Percentiles rank a stretch among this genome's conserved stretches.
These are phyloP conservation scores for Aspergillus tanneri DNA, from an alignment of 2,329 filamentous ascomycete genomes.

Conservation along the genomic window DNA sequence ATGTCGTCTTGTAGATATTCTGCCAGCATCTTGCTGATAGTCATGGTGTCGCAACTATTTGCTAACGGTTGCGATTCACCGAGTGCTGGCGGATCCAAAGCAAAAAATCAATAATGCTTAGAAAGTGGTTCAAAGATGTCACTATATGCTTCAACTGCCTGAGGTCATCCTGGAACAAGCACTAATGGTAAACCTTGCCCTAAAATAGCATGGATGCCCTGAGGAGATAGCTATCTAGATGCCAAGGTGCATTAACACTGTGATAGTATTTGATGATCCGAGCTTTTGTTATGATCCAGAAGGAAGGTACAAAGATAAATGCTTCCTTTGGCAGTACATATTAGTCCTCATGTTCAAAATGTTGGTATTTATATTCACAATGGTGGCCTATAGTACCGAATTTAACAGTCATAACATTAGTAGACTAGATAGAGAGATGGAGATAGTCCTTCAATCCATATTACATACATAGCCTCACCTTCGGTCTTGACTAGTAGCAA, in stretches of 20 bases:
- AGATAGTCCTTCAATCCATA: not conserved
- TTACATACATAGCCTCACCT: not conserved
- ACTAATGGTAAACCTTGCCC: conserved; percentile 24
- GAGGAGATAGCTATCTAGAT: conserved; percentile 19
- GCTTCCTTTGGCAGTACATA: not conserved
- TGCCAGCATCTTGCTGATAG: conserved; percentile 24
- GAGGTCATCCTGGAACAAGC: conserved; percentile 27
- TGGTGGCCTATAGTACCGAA: not conserved
- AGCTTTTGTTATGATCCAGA: not conserved
- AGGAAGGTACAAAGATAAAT: not conserved
- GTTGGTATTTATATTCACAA: not conserved
- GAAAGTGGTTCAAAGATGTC: conserved; percentile 24
- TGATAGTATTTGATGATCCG: not conserved
- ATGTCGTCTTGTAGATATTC: conserved; percentile 14
- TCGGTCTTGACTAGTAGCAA: not conserved
- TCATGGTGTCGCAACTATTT: conserved; percentile 23
- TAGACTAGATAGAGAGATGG: no score
- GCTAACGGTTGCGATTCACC: conserved; percentile 22
- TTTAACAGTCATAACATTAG: not conserved
- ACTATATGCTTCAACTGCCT: conserved; percentile 28
- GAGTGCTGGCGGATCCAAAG: conserved; percentile 26
- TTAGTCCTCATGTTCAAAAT: not conserved
- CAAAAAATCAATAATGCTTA: conserved; percentile 22
- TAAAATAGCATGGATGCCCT: conserved; percentile 25
- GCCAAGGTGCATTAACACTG: conserved; percentile 1